These are phyloP conservation scores for Mortierella sp. DNA, from an alignment of 371 early-diverging fungal species.

Conservation along the genomic window DNA sequence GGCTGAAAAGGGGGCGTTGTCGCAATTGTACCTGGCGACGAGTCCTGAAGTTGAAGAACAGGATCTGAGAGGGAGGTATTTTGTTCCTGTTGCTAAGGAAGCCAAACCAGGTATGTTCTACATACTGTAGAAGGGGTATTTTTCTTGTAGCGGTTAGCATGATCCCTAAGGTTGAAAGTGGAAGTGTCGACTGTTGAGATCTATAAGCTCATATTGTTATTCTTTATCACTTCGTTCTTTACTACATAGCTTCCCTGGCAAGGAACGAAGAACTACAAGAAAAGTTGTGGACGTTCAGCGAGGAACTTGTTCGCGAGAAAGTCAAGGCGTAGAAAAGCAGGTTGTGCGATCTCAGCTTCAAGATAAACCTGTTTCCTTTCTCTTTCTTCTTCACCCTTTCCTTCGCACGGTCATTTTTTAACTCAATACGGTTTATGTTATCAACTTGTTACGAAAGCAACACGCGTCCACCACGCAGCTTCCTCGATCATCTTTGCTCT, in stretches of 20 bases:
- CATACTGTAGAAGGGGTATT: too few relatives aligned
- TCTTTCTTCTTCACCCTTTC: too few relatives aligned
- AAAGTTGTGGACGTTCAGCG: constrained; percentile 60
- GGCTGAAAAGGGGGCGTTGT: constrained; percentile 63
- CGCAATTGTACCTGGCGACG: constrained; percentile 72
- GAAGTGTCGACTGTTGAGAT: not conserved
- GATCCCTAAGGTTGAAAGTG: too few relatives aligned
- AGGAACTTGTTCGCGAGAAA: constrained; percentile 60
- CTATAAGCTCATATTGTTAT: not conserved
- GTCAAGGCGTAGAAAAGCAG: constrained; percentile 6
- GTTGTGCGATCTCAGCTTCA: too few relatives aligned
- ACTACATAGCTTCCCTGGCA: constrained; percentile 31
- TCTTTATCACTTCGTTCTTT: not conserved
- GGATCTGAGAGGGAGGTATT: constrained; percentile 33
- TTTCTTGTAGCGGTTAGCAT: too few relatives aligned
- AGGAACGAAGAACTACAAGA: constrained; percentile 53
- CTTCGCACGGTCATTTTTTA: too few relatives aligned
- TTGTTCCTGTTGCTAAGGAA: constrained; percentile 33
- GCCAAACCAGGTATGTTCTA: constrained; percentile 25
- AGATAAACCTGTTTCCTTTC: too few relatives aligned
- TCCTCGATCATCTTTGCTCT: not conserved
- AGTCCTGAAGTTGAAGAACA: constrained; percentile 59
- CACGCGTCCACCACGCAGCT: not conserved
- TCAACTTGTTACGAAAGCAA: not conserved
- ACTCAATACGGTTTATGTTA: too few relatives aligned